Evolutionary conservation across 352 stramenopile species (phyloP), one percentile per base, ranked within the genome.

Genomic region (Globisporangium canariense): DNA sequence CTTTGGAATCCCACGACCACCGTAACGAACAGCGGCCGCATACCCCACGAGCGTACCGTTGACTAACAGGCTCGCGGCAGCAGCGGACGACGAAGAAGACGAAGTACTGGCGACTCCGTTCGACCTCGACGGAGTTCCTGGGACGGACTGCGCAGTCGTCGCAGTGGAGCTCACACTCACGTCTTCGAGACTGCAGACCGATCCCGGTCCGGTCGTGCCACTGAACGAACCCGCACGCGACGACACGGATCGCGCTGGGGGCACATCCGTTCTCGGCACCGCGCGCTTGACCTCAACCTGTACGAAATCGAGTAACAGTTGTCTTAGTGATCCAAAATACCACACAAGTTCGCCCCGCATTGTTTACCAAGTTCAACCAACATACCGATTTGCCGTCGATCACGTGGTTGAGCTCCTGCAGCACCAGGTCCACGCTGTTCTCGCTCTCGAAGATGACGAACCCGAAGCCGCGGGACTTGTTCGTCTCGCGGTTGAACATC

Each of bases 401-500:
- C 47, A 97, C 79, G 68, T 98, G 92, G 53, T 89, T 91, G 59
- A 83, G 85, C 45, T 94, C 87, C 60, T 95, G 78, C 43, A 97
- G 74, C 25, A 97, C 91, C 22, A 88, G 60, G 58, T 97, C 88
- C 25, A 97, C 92, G 58, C 83, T 96, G 52, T 73, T 71, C 62
- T 97, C 89, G 22, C 65, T 89, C 66, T 98, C 92, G 64, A 98
- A 98, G 62, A 98, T 93, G 50, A 98, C 91, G 75, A 98, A 98
- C 6, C 92, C 92, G 78, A 98, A 98, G 62, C 91, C 92, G 51
- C 91, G 76, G 28, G 88, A 97, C 66, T 98, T 98, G 85, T 98
- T 96, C 22, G 92, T 98, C 67, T 98, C 92, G 41, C 91, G 83
- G 62, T 98, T 98, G 75, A 98, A 98, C 92, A 98, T 98, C 34